Percentiles rank a stretch among this genome's conserved stretches.
Conservation (phyloP, 2,329 filamentous ascomycete species). For the Cladophialophora exuberans region DNA sequence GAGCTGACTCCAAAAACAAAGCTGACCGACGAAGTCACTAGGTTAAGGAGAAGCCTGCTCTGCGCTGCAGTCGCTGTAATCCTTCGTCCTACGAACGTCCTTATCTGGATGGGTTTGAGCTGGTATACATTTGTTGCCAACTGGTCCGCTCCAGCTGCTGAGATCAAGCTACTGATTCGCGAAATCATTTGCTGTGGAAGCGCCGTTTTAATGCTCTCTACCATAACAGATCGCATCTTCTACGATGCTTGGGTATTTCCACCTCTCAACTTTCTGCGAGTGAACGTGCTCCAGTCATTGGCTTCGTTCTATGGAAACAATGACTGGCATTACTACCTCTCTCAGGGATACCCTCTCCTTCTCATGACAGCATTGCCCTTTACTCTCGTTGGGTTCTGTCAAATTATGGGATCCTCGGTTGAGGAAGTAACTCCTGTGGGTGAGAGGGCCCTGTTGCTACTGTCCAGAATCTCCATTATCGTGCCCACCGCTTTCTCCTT, state of each 20-base stretch:
- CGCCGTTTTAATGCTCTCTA: conserved; percentile 65
- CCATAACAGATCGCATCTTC: conserved; percentile 73
- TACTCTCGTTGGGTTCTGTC: conserved; percentile 65
- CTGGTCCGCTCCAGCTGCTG: neutral
- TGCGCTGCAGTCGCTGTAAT: conserved; percentile 82
- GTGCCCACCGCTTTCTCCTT: conserved; percentile 69
- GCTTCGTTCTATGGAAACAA: conserved; percentile 92
- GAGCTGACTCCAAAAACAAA: conserved; percentile 38
- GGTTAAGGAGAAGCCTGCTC: conserved; percentile 65
- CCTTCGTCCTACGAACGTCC: conserved; percentile 82
- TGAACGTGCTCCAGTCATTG: conserved; percentile 86
- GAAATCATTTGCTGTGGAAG: conserved; percentile 68
- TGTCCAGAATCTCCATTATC: conserved; percentile 62
- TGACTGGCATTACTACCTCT: conserved; percentile 89
- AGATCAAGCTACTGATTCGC: conserved; percentile 51
- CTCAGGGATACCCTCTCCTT: conserved; percentile 84
- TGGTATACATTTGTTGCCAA: conserved; percentile 18
- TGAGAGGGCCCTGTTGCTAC: conserved; percentile 46
- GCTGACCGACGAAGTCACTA: conserved; percentile 26
- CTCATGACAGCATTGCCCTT: conserved; percentile 85
- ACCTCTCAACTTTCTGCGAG: conserved; percentile 81
- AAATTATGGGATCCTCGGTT: conserved; percentile 39
- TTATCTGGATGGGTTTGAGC: conserved; percentile 78
- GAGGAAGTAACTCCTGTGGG: conserved; percentile 18
- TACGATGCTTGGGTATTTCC: conserved; percentile 89